These are phyloP conservation scores for Aspergillus sparsus DNA, from an alignment of 495 filamentous ascomycete species.

Conservation along the genomic window DNA sequence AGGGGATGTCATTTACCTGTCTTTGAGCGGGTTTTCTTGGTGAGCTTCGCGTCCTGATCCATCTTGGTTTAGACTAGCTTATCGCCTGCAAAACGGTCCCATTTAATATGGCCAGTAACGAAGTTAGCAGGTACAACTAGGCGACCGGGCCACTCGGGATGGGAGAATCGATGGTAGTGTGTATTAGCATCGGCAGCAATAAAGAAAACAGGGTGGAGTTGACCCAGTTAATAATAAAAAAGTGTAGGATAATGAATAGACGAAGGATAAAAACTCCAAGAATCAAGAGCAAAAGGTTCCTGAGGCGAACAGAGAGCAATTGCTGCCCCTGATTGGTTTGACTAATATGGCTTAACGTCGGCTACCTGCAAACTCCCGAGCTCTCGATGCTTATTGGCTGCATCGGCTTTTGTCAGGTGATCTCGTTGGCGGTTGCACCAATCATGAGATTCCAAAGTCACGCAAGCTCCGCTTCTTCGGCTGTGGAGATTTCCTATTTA, in stretches of 20 bases:
- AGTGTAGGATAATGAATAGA: not conserved
- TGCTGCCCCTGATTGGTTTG: not conserved
- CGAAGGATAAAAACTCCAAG: constrained; percentile 16
- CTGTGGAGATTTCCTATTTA: not conserved
- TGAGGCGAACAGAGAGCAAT: too few species aligned
- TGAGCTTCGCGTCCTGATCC: constrained; percentile 12
- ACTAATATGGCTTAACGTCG: not conserved
- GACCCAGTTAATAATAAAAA: too few species aligned
- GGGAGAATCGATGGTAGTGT: constrained; percentile 31
- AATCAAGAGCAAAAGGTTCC: not conserved
- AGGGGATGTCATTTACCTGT: constrained; percentile 27
- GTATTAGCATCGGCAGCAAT: too few species aligned
- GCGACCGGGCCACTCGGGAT: not conserved
- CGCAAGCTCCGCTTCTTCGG: constrained; percentile 1
- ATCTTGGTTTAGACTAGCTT: too few species aligned
- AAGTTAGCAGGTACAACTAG: not conserved
- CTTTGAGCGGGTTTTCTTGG: constrained; percentile 35
- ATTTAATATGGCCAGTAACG: too few species aligned
- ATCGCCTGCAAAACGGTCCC: too few species aligned
- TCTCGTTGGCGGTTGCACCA: not conserved
- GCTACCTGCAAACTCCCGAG: constrained; percentile 21
- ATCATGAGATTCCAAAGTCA: constrained; percentile 15
- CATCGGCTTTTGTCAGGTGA: constrained; percentile 28
- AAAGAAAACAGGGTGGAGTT: too few species aligned
- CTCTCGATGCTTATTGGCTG: constrained; percentile 28